These are phyloP conservation scores for Periconia digitata DNA, from an alignment of 2,329 filamentous ascomycete genomes.

Conservation along the genomic window DNA sequence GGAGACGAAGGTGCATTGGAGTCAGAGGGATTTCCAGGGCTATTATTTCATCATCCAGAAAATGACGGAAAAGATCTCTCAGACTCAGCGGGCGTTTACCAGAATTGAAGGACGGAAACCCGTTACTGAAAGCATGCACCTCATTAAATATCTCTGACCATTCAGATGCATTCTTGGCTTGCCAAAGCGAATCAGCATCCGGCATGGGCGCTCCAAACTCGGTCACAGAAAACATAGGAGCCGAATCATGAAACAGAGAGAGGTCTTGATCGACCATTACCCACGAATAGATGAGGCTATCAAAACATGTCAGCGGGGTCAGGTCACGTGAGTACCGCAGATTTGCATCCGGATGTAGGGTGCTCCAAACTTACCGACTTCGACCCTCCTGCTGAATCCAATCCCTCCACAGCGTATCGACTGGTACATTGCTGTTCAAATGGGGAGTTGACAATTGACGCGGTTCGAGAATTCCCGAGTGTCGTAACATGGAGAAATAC, in stretches of 20 bases:
- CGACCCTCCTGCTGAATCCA: slow-evolving; percentile 68
- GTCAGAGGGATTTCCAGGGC: slow-evolving; percentile 53
- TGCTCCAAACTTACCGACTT: slow-evolving; percentile 55
- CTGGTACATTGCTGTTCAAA: slow-evolving; percentile 45
- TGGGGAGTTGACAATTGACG: slow-evolving; percentile 50
- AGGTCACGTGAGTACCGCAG: slow-evolving; percentile 22
- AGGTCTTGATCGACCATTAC: slow-evolving; percentile 71
- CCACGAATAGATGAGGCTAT: slow-evolving; percentile 72
- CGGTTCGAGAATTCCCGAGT: slow-evolving; percentile 66
- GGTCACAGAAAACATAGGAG: slow-evolving; percentile 61
- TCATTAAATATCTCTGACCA: slow-evolving; percentile 64
- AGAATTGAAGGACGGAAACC: slow-evolving; percentile 57
- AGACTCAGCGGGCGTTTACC: slow-evolving; percentile 60
- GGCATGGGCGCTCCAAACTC: slow-evolving; percentile 68
- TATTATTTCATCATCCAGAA: slow-evolving; percentile 65
- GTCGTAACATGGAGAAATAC: slow-evolving; percentile 72
- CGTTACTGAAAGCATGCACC: slow-evolving; percentile 57
- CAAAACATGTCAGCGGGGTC: slow-evolving; percentile 19
- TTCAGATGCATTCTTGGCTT: slow-evolving; percentile 58
- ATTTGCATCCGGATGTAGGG: slow-evolving; percentile 7
- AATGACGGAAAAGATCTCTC: slow-evolving; percentile 67
- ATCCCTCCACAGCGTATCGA: slow-evolving; percentile 61
- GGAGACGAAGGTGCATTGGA: slow-evolving; percentile 63
- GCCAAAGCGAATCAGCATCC: slow-evolving; percentile 64
- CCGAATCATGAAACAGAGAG: slow-evolving; percentile 44